Evolutionary conservation across 139 green algal genomes (phyloP), one percentile per base, ranked within the genome.

Genomic region (Pycnococcus provasolii): DNA sequence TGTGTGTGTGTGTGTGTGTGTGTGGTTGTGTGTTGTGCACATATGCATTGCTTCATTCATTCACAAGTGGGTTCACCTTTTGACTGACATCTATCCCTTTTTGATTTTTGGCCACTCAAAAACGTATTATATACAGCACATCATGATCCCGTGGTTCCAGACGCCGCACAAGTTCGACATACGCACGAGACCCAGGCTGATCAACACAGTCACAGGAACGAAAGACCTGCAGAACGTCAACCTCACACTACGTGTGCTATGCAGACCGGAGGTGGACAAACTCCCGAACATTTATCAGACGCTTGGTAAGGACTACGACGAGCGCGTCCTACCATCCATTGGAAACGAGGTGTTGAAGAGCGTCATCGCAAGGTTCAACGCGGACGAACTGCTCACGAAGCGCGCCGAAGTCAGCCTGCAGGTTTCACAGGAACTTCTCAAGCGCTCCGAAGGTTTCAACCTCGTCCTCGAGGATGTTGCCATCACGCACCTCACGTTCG

Each of bases 161-260:
- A 88, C 75, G 2, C 90, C 91, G 5, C 83, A 90, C 66, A 77
- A 98, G 37, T 96, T 97, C 83, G 93, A 98, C 74, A 89, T 99
- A 71, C 82, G 93, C 44, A 97, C 89, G 1, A 79, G 94, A 1
- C 87, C 94, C 0, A 82, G 91, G 13, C 87, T 79, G 42, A 96
- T 98, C 75, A 91, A 73, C 73, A 98, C 94, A 2, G 88, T 98
- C 3, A 98, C 94, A 1, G 94, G 93, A 37, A 99, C 93, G 6
- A 97, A 98, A 73, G 92, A 98, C 75, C 81, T 98, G 52, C 92
- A 98, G 81, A 98, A 97, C 91, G 92, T 98, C 3, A 98, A 98
- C 83, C 91, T 98, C 84, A 93, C 84, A 9, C 77, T 98, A 51
- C 80, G 92, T 4, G 85, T 98, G 42, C 79, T 98, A 44, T 95